Evolutionary conservation across 1,139 yeast genomes (phyloP).

Genomic region (Candida glucosophila): DNA sequence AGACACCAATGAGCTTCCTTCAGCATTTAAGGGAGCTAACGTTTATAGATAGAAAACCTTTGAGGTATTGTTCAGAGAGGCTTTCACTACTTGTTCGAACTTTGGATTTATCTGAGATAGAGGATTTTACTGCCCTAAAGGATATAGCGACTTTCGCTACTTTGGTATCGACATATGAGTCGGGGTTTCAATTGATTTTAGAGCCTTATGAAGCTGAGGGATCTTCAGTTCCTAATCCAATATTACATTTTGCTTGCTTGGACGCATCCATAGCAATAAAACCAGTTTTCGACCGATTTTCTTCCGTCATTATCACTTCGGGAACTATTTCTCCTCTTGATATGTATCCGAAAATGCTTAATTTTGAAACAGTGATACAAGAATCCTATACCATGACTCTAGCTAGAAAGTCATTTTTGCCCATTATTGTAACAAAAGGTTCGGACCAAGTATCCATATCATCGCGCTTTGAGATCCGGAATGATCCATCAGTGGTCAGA

Average conservation of each 20-base stretch:
- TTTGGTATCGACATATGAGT: constrained; percentile 85
- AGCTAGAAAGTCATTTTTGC: constrained; percentile 85
- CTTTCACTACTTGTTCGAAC: constrained; percentile 82
- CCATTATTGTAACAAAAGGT: constrained; percentile 94
- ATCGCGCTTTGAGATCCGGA: constrained; percentile 91
- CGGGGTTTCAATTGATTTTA: constrained; percentile 81
- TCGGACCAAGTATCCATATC: constrained; percentile 96
- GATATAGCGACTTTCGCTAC: constrained; percentile 98
- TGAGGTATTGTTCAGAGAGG: constrained; percentile 86
- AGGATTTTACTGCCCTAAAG: constrained; percentile 85
- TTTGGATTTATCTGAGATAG: constrained; percentile 77
- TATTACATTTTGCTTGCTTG: constrained; percentile 86
- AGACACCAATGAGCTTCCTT: constrained; percentile 86
- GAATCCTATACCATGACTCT: constrained; percentile 95
- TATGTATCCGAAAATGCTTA: constrained; percentile 96
- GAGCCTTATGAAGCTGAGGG: constrained; percentile 97
- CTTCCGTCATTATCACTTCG: constrained; percentile 91
- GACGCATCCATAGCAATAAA: constrained; percentile 98
- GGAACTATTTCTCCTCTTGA: constrained; percentile 98
- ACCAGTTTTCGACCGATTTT: constrained; percentile 89
- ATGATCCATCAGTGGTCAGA: constrained; percentile 95
- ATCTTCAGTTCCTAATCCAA: constrained; percentile 96
- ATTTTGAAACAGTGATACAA: constrained; percentile 89
- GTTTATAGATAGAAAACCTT: constrained; percentile 84
- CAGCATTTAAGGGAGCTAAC: constrained; percentile 91